Evolutionary conservation across 2,329 filamentous ascomycete species (phyloP).

Genomic region (Colletotrichum chlorophyti): DNA sequence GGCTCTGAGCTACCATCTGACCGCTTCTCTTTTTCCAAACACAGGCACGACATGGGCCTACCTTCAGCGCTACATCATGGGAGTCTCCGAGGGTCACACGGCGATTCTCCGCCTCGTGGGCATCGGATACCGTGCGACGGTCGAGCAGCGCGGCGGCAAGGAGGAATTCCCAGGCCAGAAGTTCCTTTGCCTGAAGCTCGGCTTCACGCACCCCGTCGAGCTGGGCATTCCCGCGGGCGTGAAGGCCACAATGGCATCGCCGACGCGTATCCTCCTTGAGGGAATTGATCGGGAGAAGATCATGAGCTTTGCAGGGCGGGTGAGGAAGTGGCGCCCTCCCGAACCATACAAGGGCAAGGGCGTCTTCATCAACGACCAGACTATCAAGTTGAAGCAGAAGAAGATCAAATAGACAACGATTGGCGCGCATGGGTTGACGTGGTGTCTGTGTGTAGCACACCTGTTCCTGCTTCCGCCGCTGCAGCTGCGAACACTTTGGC

Average conservation of each 20-base stretch:
- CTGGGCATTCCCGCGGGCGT: slow-evolving; percentile 83
- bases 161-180: slow-evolving; percentile 82
- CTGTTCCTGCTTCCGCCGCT: neutral
- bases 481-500: neutral
- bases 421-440: neutral
- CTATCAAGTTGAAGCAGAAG: slow-evolving; percentile 97
- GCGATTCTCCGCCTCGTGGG: slow-evolving; percentile 92
- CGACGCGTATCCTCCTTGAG: slow-evolving; percentile 89
- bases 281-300: slow-evolving; percentile 85
- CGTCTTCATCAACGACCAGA: slow-evolving; percentile 97
- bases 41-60: slow-evolving; percentile 89
- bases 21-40: slow-evolving; percentile 11
- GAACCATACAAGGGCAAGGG: slow-evolving; percentile 99
- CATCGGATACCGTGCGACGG: slow-evolving; percentile 90
- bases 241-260: slow-evolving; percentile 85
- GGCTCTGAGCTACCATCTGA: no score
- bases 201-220: slow-evolving; percentile 95
- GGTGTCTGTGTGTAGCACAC: neutral
- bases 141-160: slow-evolving; percentile 78
- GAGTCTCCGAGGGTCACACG: slow-evolving; percentile 95
- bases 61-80: slow-evolving; percentile 87
- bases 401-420: slow-evolving; percentile 82
- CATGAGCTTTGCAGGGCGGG: slow-evolving; percentile 89
- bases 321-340: slow-evolving; percentile 86
- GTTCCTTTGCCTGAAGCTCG: slow-evolving; percentile 93